Conservation (phyloP, 140 eudicot species). For the Ambrosia hybrid region DNA sequence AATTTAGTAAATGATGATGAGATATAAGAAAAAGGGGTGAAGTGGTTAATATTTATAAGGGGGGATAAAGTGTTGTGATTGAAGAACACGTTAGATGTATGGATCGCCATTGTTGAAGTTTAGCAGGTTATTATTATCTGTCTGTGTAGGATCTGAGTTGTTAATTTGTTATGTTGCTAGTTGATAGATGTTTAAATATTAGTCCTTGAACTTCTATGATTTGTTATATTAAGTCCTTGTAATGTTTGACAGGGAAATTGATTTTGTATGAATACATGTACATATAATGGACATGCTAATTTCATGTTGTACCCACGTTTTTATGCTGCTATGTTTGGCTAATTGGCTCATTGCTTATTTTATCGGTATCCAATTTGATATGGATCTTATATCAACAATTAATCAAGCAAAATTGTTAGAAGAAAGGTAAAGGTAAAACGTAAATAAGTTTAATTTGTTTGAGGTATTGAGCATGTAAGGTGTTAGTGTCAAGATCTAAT, state of each 20-base stretch:
- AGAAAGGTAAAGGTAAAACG: too few relatives aligned
- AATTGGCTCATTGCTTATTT: neutral
- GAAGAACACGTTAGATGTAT: slow-evolving; percentile 12
- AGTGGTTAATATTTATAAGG: slow-evolving; percentile 40
- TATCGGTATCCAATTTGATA: neutral
- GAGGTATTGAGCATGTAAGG: too few relatives aligned
- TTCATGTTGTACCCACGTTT: neutral
- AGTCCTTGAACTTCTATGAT: slow-evolving; percentile 21
- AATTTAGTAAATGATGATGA: slow-evolving; percentile 22
- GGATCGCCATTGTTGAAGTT: slow-evolving; percentile 45
- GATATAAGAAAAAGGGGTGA: slow-evolving; percentile 2
- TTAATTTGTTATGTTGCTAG: neutral
- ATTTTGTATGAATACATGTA: neutral
- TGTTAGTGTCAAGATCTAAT: too few relatives aligned
- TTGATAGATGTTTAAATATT: slow-evolving; percentile 3
- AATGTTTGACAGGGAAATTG: neutral
- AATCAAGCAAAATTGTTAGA: too few relatives aligned
- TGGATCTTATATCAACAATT: too few relatives aligned
- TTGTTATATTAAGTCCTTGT: slow-evolving; percentile 10
- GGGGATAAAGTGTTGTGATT: slow-evolving; percentile 12
- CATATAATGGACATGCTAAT: neutral
- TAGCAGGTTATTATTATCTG: slow-evolving; percentile 4
- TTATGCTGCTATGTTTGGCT: neutral
- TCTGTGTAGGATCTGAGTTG: slow-evolving; percentile 25
- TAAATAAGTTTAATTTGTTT: too few relatives aligned